These are phyloP conservation scores for Mycena galericulata DNA, from an alignment of 768 basidiomycete species.

Conservation along the genomic window DNA sequence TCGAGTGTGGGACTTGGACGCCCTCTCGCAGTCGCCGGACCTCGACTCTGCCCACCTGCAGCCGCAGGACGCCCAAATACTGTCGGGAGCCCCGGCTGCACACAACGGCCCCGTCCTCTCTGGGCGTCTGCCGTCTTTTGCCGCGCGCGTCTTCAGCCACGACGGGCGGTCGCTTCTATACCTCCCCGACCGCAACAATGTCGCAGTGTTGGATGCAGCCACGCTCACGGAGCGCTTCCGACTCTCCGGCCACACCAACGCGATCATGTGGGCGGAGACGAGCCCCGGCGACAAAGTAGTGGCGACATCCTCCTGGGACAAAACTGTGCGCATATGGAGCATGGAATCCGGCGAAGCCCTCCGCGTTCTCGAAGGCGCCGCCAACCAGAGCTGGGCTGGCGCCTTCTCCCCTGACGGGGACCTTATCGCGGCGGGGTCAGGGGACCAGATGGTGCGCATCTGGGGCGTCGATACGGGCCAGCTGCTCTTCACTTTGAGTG, in stretches of 20 bases:
- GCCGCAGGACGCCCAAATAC: neutral
- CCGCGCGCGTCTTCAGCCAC: constrained; percentile 16
- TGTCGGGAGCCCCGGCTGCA: constrained; percentile 2
- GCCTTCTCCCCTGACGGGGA: constrained; percentile 38
- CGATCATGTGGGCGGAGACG: constrained; percentile 29
- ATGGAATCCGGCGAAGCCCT: constrained; percentile 22
- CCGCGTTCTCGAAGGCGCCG: constrained; percentile 20
- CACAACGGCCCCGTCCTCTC: neutral
- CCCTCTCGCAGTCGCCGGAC: neutral
- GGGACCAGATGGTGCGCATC: constrained; percentile 31
- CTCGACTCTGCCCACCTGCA: neutral
- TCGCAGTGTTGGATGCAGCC: neutral
- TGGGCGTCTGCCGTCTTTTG: neutral
- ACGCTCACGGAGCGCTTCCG: constrained; percentile 11
- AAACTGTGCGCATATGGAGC: constrained; percentile 37
- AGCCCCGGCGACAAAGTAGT: constrained; percentile 30
- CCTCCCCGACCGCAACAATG: neutral
- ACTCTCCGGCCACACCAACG: constrained; percentile 30
- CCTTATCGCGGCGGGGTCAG: constrained; percentile 34
- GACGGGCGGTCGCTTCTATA: constrained; percentile 23
- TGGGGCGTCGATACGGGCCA: constrained; percentile 36
- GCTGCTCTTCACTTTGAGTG: constrained; percentile 26
- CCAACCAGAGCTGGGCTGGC: constrained; percentile 26
- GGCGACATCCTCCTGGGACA: constrained; percentile 35
- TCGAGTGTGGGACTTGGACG: constrained; percentile 9